phyloP scores from a whole-genome alignment of 192 early-diverging fungal species.

The Polychytrium aggregatum region DNA sequence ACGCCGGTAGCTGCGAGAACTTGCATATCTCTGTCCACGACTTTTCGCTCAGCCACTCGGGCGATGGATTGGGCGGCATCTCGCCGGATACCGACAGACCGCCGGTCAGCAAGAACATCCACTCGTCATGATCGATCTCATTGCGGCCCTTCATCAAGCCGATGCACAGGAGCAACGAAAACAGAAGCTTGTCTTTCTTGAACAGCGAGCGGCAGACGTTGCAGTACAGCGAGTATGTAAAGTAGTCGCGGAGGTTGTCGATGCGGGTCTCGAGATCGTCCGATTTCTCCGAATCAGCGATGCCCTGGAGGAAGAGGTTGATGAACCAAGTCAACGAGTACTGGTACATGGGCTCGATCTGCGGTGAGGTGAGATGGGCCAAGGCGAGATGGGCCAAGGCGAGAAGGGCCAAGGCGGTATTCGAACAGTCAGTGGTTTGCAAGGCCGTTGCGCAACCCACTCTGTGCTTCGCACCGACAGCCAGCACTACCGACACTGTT shows the following conservation, averaged over 20 bases:
- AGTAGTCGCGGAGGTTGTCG: conserved; percentile 41
- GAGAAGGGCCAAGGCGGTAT: too few relatives aligned
- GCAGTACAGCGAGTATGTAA: conserved; percentile 51
- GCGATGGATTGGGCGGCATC: conserved; percentile 35
- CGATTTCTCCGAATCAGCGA: conserved; percentile 44
- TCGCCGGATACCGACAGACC: conserved; percentile 30
- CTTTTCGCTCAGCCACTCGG: conserved; percentile 44
- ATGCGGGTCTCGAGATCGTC: conserved; percentile 32
- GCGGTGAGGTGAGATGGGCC: not conserved
- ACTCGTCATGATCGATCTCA: conserved; percentile 46
- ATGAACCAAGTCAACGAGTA: conserved; percentile 53
- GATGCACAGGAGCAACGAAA: conserved; percentile 49
- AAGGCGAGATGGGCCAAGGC: too few relatives aligned
- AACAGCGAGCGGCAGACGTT: conserved; percentile 51
- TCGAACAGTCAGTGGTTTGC: too few relatives aligned
- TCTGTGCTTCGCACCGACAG: too few relatives aligned
- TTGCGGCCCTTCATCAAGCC: conserved; percentile 37
- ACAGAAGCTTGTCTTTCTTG: conserved; percentile 53
- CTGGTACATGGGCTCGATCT: conserved; percentile 57
- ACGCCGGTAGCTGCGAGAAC: conserved; percentile 30
- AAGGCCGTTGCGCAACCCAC: too few relatives aligned
- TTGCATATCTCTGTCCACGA: conserved; percentile 38
- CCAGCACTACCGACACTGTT: too few relatives aligned
- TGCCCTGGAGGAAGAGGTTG: conserved; percentile 50
- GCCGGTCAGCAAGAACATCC: conserved; percentile 50